phyloP scores from a whole-genome alignment of 176 grass and related monocot genomes.

The Cymbopogon citratus region DNA sequence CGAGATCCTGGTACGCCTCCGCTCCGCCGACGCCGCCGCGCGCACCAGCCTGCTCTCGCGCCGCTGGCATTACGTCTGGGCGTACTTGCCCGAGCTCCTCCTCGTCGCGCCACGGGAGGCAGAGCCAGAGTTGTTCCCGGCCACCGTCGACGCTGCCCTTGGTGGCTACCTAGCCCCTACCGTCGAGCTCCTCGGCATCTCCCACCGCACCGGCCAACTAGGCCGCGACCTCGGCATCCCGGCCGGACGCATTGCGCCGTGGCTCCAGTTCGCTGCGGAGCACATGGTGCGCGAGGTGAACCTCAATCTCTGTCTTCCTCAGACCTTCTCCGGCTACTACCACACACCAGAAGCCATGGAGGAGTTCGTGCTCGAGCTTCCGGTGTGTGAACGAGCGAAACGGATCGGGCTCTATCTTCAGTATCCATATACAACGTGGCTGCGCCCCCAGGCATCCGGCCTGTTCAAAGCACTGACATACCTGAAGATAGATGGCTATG shows the following conservation, averaged over 20 bases:
- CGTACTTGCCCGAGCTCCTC: not conserved
- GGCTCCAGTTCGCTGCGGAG: not conserved
- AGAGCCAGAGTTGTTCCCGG: too few species aligned
- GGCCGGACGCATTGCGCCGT: not conserved
- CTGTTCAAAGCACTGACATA: not conserved
- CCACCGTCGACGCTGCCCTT: not conserved
- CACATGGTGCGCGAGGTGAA: not conserved
- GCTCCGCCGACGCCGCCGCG: not conserved
- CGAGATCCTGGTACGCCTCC: not conserved
- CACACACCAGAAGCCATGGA: not conserved
- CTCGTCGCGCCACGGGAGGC: rapidly evolving
- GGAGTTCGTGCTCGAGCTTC: not conserved
- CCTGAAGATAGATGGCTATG: not conserved
- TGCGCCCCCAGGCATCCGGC: not conserved
- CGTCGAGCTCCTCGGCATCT: not conserved
- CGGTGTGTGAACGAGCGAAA: not conserved
- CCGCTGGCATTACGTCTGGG: not conserved
- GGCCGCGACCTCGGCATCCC: not conserved
- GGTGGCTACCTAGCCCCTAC: not conserved
- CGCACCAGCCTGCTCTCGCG: not conserved
- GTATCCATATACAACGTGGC: not conserved
- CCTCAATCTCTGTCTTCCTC: too few species aligned
- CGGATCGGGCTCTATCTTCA: not conserved
- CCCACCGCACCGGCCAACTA: rapidly evolving
- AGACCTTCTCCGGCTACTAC: too few species aligned